Conservation (phyloP, 345 rosid species). For the Viola odorata region DNA sequence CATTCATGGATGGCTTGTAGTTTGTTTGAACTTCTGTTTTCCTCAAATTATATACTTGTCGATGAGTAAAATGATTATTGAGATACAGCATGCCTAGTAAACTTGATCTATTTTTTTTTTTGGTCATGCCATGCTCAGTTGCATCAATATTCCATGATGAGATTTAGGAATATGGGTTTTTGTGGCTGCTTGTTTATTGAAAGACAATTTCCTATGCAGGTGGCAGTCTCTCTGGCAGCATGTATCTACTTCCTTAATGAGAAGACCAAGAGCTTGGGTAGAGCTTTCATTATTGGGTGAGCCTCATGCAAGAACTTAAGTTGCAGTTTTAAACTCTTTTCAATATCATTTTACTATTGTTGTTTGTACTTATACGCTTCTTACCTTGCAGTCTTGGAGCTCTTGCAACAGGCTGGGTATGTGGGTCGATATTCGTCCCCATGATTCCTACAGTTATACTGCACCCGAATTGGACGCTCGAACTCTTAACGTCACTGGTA, state of each 20-base stretch:
- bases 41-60: too few species aligned
- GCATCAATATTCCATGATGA: too few species aligned
- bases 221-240: constrained; percentile 90
- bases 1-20: too few species aligned
- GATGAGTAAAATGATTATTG: too few species aligned
- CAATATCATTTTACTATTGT: not conserved
- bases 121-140: too few species aligned
- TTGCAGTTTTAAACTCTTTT: not conserved
- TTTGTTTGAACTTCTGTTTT: too few species aligned
- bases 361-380: not conserved
- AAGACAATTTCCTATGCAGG: constrained; percentile 35
- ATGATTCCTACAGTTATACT: constrained; percentile 64
- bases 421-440: constrained; percentile 72
- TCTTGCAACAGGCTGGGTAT: constrained; percentile 75
- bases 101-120: too few species aligned
- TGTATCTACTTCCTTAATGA: constrained; percentile 90
- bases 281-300: constrained; percentile 79
- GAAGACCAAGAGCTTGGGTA: constrained; percentile 83
- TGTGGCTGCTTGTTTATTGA: too few species aligned
- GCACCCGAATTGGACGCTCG: constrained; percentile 92
- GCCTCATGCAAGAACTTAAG: not conserved
- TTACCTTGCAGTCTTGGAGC: constrained; percentile 56
- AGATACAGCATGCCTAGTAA: too few species aligned
- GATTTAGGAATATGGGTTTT: too few species aligned
- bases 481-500: constrained; percentile 83